Conservation (phyloP, 441 rosid genomes). For the Omphalea diandra region DNA sequence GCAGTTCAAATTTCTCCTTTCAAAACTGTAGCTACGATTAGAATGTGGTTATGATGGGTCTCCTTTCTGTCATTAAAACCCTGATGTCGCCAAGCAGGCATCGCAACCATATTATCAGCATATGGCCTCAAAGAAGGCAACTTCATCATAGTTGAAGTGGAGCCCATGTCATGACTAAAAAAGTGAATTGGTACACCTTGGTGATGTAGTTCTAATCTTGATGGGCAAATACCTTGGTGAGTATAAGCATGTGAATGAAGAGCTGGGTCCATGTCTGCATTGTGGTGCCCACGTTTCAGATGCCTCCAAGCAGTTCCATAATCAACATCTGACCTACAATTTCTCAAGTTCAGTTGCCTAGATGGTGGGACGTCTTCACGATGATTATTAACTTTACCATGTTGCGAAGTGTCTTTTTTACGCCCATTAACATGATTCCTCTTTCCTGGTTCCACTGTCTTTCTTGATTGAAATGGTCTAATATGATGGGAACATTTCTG, state of each 20-base stretch:
- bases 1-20: constrained; percentile 24
- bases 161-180: constrained; percentile 24
- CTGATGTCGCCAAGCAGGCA: constrained; percentile 27
- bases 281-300: constrained; percentile 5
- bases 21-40: constrained; percentile 25
- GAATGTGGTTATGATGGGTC: constrained; percentile 15
- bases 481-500: constrained; percentile 33
- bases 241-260: constrained; percentile 27
- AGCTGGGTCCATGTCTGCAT: constrained; percentile 24
- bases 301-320: constrained; percentile 18
- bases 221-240: constrained; percentile 15
- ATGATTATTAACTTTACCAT: constrained; percentile 26
- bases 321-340: constrained; percentile 18
- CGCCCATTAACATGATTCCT: constrained; percentile 20
- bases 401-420: constrained; percentile 19
- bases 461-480: constrained; percentile 27
- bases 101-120: constrained; percentile 12
- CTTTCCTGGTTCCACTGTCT: constrained; percentile 28
- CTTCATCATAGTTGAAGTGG: constrained; percentile 33
- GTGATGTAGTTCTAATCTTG: constrained; percentile 27
- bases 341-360: constrained; percentile 30
- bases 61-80: constrained; percentile 27
- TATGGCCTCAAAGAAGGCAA: constrained; percentile 28
- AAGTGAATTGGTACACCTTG: constrained; percentile 25
- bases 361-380: constrained; percentile 22